Evolutionary conservation across 306 rosid genomes (phyloP).

Genomic region (Senna siamea): DNA sequence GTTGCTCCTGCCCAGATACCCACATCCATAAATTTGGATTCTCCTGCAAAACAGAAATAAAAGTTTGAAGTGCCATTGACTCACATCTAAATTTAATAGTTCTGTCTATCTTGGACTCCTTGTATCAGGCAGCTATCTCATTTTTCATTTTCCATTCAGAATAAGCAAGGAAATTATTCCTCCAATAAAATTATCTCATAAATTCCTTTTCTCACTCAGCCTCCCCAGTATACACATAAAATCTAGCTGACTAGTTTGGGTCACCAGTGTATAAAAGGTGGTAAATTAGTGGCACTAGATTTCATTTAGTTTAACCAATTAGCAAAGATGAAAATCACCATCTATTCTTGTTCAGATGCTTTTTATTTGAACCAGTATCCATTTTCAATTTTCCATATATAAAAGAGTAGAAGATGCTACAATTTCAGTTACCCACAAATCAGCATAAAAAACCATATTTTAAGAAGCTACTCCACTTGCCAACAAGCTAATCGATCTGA

Average conservation of each 20-base stretch:
- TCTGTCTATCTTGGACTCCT: not conserved
- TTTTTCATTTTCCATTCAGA: slow-evolving; percentile 20
- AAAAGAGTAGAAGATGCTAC: not conserved
- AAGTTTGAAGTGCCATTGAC: slow-evolving; percentile 11
- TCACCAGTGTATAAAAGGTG: not conserved
- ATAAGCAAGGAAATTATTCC: slow-evolving; percentile 2
- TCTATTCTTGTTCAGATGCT: not conserved
- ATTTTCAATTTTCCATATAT: not conserved
- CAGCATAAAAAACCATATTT: not conserved
- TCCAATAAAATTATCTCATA: slow-evolving; percentile 20
- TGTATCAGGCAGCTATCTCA: not conserved
- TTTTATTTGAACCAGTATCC: not conserved
- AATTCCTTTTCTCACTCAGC: slow-evolving; percentile 2
- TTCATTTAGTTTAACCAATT: not conserved
- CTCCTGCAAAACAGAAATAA: slow-evolving; percentile 57
- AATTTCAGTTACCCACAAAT: not conserved
- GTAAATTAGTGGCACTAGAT: slow-evolving; percentile 5
- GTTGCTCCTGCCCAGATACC: slow-evolving; percentile 85
- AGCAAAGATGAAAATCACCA: slow-evolving; percentile 5
- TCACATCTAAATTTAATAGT: not conserved
- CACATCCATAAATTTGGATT: slow-evolving; percentile 95
- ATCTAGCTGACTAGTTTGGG: not conserved
- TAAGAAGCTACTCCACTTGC: too few species aligned
- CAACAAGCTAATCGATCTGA: slow-evolving; percentile 10
- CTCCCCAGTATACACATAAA: slow-evolving; percentile 10